Conservation (phyloP, 2,329 filamentous ascomycete genomes). For the Talaromyces sp. region DNA sequence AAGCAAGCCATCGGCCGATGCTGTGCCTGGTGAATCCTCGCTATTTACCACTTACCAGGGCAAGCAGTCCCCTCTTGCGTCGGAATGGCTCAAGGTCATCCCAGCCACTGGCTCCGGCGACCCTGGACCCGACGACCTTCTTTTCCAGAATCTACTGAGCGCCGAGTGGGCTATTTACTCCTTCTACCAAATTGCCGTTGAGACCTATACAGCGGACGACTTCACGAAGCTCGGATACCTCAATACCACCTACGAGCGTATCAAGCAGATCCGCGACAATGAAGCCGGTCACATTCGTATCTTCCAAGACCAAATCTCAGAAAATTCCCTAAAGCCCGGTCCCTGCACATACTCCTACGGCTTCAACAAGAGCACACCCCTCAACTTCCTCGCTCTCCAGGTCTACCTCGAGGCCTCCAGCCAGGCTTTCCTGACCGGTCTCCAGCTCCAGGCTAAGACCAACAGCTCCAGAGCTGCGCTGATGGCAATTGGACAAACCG, state of each 20-base stretch:
- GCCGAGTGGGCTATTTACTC: slow-evolving; percentile 52
- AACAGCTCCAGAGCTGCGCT: slow-evolving; percentile 41
- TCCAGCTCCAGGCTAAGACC: slow-evolving; percentile 28
- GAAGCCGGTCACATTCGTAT: slow-evolving; percentile 51
- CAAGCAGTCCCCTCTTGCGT: slow-evolving; percentile 8
- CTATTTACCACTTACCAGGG: slow-evolving; percentile 10
- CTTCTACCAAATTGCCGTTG: slow-evolving; percentile 50
- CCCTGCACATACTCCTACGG: slow-evolving; percentile 38
- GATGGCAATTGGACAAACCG: slow-evolving; percentile 41
- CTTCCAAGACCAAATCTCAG: slow-evolving; percentile 49
- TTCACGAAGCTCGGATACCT: slow-evolving; percentile 42
- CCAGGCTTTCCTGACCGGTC: slow-evolving; percentile 16
- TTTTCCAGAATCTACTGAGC: slow-evolving; percentile 50
- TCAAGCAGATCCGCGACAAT: slow-evolving; percentile 49
- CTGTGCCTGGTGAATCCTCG: slow-evolving; percentile 11
- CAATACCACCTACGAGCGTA: slow-evolving; percentile 45
- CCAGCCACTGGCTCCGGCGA: slow-evolving; percentile 5
- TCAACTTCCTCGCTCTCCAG: slow-evolving; percentile 7
- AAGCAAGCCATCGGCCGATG: background rate
- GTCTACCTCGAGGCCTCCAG: slow-evolving; percentile 15
- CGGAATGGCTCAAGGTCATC: slow-evolving; percentile 4
- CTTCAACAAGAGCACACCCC: slow-evolving; percentile 9
- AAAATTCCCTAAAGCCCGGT: slow-evolving; percentile 47
- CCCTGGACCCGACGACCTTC: slow-evolving; percentile 37
- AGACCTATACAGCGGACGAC: slow-evolving; percentile 40